phyloP scores from a whole-genome alignment of 1,284 basidiomycete species.

The Sporisorium scitamineum region DNA sequence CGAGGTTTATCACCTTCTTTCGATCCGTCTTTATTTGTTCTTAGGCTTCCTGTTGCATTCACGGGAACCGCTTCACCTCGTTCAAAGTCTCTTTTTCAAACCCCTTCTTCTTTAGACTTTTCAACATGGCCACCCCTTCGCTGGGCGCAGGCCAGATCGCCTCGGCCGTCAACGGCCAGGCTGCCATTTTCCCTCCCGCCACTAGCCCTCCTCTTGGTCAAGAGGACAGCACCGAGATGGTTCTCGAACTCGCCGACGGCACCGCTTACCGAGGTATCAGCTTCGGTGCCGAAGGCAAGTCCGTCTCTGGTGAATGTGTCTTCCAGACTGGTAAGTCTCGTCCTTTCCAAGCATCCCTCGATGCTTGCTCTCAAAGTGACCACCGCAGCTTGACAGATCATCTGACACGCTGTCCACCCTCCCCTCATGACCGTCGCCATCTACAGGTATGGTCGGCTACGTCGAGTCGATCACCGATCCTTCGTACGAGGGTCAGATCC shows the following conservation, averaged over 20 bases:
- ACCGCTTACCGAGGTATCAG: constrained; percentile 88
- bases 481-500: constrained; percentile 97
- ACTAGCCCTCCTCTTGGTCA: constrained; percentile 53
- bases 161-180: constrained; percentile 35
- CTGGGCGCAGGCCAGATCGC: constrained; percentile 49
- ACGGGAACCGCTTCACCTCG: background rate
- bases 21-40: background rate
- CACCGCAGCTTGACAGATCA: constrained; percentile 7
- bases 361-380: background rate
- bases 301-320: constrained; percentile 96
- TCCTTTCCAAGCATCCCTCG: too few species aligned
- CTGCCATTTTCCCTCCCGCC: constrained; percentile 40
- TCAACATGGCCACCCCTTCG: constrained; percentile 55
- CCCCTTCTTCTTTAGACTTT: constrained; percentile 8
- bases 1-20: constrained; percentile 46
- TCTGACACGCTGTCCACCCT: constrained; percentile 26
- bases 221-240: constrained; percentile 70
- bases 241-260: constrained; percentile 92
- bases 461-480: constrained; percentile 98
- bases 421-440: constrained; percentile 9
- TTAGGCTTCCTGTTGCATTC: constrained; percentile 5
- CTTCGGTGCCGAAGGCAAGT: constrained; percentile 92
- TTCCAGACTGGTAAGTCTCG: constrained; percentile 92
- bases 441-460: constrained; percentile 85
- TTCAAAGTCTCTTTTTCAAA: constrained; percentile 1